Conservation (phyloP, 352 stramenopile species). For the Pythium plurisporium region DNA sequence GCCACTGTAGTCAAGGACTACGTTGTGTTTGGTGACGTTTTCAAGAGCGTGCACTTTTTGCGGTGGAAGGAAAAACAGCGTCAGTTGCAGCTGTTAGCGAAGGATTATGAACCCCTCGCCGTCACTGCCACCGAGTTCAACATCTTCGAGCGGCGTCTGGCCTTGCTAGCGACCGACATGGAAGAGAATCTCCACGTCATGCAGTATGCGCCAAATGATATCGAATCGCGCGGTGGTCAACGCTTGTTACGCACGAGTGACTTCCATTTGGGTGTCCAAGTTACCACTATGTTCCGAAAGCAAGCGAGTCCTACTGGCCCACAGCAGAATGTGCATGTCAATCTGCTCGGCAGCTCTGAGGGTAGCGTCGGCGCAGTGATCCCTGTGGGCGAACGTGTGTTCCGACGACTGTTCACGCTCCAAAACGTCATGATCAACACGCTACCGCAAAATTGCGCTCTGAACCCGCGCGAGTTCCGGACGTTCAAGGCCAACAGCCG, state of each 20-base stretch:
- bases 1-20: slow-evolving; percentile 82
- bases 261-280: slow-evolving; percentile 77
- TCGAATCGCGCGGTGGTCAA: slow-evolving; percentile 81
- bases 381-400: slow-evolving; percentile 73
- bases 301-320: slow-evolving; percentile 14
- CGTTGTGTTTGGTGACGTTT: slow-evolving; percentile 84
- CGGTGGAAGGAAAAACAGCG: slow-evolving; percentile 82
- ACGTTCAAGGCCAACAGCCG: slow-evolving; percentile 66
- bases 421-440: slow-evolving; percentile 90
- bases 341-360: slow-evolving; percentile 76
- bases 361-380: slow-evolving; percentile 71
- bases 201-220: slow-evolving; percentile 82
- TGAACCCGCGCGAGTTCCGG: slow-evolving; percentile 86
- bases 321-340: slow-evolving; percentile 53
- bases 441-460: slow-evolving; percentile 73
- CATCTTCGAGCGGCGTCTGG: slow-evolving; percentile 68
- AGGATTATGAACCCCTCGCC: slow-evolving; percentile 81
- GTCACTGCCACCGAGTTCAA: slow-evolving; percentile 82
- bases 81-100: slow-evolving; percentile 73
- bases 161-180: slow-evolving; percentile 73
- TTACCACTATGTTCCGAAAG: slow-evolving; percentile 79
- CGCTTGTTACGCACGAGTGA: slow-evolving; percentile 73
- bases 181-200: slow-evolving; percentile 86
- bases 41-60: slow-evolving; percentile 87
- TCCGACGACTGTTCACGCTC: slow-evolving; percentile 82